phyloP scores from a whole-genome alignment of 306 rosid genomes.

The Canavalia ensiformis region DNA sequence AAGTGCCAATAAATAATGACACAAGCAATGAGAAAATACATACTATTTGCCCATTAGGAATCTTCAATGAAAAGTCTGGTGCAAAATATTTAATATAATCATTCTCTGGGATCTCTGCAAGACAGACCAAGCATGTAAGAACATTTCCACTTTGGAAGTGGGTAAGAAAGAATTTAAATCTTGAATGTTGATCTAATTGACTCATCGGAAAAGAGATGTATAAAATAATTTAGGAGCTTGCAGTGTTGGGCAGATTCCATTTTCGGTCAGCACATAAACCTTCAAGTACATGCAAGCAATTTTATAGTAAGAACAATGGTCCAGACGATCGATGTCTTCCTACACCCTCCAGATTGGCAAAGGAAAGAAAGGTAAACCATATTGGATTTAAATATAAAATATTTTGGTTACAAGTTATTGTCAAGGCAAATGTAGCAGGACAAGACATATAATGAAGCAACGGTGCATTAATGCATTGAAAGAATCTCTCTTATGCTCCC shows the following conservation, averaged over 20 bases:
- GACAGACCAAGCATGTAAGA: constrained; percentile 36
- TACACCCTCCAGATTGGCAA: background rate
- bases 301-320: background rate
- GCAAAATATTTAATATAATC: constrained; percentile 89
- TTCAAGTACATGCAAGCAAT: constrained; percentile 41
- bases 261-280: constrained; percentile 26
- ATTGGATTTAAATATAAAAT: constrained; percentile 4
- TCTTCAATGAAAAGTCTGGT: constrained; percentile 88
- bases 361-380: constrained; percentile 2
- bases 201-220: constrained; percentile 26
- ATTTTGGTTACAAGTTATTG: background rate
- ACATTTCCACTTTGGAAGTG: constrained; percentile 13
- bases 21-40: constrained; percentile 51
- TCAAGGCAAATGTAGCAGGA: constrained; percentile 24
- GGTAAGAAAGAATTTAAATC: constrained; percentile 25
- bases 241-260: constrained; percentile 11
- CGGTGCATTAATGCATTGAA: constrained; percentile 21
- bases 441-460: constrained; percentile 8
- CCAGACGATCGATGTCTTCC: background rate
- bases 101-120: constrained; percentile 96
- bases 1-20: constrained; percentile 14
- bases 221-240: constrained; percentile 11
- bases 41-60: constrained; percentile 88
- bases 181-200: background rate
- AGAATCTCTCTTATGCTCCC: background rate